A percentile compares a stretch with the other conserved stretches of the same genome.
Conservation (phyloP, 2,329 filamentous ascomycete genomes). For the Aureobasidium sp. region DNA sequence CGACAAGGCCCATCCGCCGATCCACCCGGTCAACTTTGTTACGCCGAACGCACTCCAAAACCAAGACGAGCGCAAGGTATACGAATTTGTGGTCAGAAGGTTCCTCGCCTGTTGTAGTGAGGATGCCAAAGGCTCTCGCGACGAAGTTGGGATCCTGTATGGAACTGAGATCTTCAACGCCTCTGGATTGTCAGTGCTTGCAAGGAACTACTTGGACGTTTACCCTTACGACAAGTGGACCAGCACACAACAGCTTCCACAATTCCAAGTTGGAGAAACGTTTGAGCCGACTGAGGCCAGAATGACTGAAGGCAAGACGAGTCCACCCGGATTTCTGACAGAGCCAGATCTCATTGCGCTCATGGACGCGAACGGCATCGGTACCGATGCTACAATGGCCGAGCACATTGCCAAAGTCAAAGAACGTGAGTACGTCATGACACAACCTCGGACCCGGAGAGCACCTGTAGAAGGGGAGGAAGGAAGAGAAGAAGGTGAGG, state of each 20-base stretch:
- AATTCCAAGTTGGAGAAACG: conserved; percentile 66
- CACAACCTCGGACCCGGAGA: conserved; percentile 41
- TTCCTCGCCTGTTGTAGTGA: conserved; percentile 95
- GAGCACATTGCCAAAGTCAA: conserved; percentile 97
- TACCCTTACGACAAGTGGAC: conserved; percentile 97
- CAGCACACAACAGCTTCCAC: conserved; percentile 71
- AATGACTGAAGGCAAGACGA: conserved; percentile 86
- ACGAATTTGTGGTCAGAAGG: conserved; percentile 84
- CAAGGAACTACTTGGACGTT: conserved; percentile 88
- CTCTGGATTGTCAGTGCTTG: conserved; percentile 73
- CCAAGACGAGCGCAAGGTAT: conserved; percentile 65
- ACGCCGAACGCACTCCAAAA: conserved; percentile 50
- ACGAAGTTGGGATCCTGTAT: conserved; percentile 75
- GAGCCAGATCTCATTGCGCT: conserved; percentile 91
- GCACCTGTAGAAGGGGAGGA: conserved; percentile 26
- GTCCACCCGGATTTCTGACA: conserved; percentile 75
- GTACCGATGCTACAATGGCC: conserved; percentile 97
- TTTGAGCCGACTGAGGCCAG: conserved; percentile 85
- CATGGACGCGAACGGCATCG: conserved; percentile 98
- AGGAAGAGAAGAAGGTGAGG: conserved; percentile 29
- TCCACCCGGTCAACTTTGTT: conserved; percentile 87
- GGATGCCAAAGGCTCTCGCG: conserved; percentile 79
- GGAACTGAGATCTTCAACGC: conserved; percentile 75
- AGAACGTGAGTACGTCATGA: conserved; percentile 73
- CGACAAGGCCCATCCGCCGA: conserved; percentile 94